Evolutionary conservation across 2,329 filamentous ascomycete species (phyloP).

Genomic region (Calonectria fujianensis): DNA sequence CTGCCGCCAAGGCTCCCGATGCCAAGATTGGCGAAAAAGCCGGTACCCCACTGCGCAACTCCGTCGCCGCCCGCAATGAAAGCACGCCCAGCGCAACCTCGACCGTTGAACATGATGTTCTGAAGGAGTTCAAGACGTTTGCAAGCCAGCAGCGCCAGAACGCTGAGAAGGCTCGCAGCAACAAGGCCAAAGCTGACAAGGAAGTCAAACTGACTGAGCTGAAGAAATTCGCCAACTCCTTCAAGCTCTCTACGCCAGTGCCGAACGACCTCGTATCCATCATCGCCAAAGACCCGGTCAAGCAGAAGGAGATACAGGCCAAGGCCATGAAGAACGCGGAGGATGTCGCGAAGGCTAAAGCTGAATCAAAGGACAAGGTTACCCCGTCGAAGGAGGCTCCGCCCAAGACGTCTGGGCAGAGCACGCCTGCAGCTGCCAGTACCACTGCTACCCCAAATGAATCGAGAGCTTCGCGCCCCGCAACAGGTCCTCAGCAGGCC

Average conservation of each 20-base stretch:
- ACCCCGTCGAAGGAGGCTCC: constrained; percentile 68
- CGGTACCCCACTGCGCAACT: constrained; percentile 54
- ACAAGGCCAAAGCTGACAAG: constrained; percentile 83
- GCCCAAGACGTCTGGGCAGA: constrained; percentile 58
- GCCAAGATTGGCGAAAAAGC: constrained; percentile 55
- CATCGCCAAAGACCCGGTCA: constrained; percentile 95
- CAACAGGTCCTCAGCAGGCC: constrained; percentile 59
- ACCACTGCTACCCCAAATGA: constrained; percentile 51
- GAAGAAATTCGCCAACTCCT: constrained; percentile 94
- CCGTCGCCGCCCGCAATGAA: constrained; percentile 64
- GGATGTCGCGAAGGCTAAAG: constrained; percentile 74
- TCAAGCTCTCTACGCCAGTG: constrained; percentile 95
- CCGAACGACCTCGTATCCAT: constrained; percentile 94
- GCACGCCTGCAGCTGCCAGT: constrained; percentile 45
- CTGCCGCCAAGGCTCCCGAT: constrained; percentile 56
- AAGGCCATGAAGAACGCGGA: constrained; percentile 88
- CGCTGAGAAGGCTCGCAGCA: constrained; percentile 73
- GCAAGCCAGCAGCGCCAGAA: constrained; percentile 74
- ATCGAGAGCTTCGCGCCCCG: constrained; percentile 58
- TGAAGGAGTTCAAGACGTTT: constrained; percentile 79
- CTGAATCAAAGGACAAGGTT: constrained; percentile 66
- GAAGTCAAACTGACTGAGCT: constrained; percentile 94
- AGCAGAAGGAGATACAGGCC: constrained; percentile 94
- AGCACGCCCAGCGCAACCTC: constrained; percentile 72
- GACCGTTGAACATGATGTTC: constrained; percentile 77